Evolutionary conservation across 2,329 filamentous ascomycete genomes (phyloP).

Genomic region (Penicillium sp.): DNA sequence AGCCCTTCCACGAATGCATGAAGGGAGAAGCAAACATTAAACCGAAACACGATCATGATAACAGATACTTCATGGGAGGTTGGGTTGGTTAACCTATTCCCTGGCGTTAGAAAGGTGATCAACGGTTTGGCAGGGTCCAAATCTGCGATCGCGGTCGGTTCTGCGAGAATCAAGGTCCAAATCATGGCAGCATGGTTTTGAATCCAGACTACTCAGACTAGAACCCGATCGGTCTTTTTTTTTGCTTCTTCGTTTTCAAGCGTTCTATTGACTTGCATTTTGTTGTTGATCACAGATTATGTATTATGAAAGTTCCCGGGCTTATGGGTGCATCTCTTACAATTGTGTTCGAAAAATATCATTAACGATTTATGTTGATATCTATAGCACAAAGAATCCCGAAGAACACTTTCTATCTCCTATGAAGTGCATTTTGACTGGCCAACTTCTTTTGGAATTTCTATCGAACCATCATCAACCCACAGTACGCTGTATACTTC

Average conservation of each 20-base stretch:
- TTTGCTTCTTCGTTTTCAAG: background rate
- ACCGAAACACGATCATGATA: background rate
- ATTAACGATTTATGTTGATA: background rate
- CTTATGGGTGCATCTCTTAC: background rate
- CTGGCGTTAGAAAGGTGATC: background rate
- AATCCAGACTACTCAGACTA: background rate
- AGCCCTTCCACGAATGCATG: background rate
- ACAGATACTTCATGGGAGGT: background rate
- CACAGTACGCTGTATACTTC: background rate
- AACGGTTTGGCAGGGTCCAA: background rate
- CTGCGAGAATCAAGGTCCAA: background rate
- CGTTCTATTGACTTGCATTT: background rate
- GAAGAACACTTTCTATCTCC: background rate
- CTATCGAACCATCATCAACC: background rate
- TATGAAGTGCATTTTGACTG: background rate
- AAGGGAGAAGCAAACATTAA: background rate
- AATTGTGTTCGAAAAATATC: background rate
- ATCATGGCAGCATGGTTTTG: background rate
- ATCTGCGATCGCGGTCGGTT: background rate
- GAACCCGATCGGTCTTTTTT: background rate
- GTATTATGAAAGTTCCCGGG: background rate
- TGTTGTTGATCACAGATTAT: background rate
- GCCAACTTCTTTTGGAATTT: no score
- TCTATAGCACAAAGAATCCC: background rate
- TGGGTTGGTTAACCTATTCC: background rate